Evolutionary conservation across 495 filamentous ascomycete genomes (phyloP).

Genomic region (Trichoderma asperelloides): DNA sequence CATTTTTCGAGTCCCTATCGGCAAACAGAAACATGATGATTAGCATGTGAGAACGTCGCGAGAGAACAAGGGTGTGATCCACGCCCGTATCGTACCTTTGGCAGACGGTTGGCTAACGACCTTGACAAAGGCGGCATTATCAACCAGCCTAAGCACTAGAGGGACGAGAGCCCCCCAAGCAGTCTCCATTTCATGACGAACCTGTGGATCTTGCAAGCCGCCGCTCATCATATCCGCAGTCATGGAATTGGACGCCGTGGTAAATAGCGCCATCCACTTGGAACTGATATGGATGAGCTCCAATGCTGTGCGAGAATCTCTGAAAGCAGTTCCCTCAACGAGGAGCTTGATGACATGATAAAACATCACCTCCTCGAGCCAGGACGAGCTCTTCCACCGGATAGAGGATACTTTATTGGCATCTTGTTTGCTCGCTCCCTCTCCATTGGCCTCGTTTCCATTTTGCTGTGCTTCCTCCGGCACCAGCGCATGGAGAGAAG

Average conservation of each 20-base stretch:
- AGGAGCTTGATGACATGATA: conserved; percentile 41
- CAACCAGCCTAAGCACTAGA: conserved; percentile 37
- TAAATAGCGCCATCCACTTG: conserved; percentile 38
- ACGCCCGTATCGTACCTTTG: conserved; percentile 30
- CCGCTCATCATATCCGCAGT: conserved; percentile 29
- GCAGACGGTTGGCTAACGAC: conserved; percentile 33
- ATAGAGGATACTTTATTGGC: conserved; percentile 8
- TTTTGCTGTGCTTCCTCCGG: conserved; percentile 12
- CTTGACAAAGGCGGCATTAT: conserved; percentile 38
- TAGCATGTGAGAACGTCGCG: background rate
- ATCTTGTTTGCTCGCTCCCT: conserved; percentile 8
- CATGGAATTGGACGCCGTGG: conserved; percentile 30
- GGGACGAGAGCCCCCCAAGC: conserved; percentile 47
- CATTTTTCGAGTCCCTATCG: conserved; percentile 31
- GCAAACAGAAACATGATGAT: conserved; percentile 13
- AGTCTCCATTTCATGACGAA: conserved; percentile 39
- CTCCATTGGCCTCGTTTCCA: conserved; percentile 10
- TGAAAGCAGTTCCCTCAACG: conserved; percentile 28
- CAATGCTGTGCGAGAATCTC: conserved; percentile 24
- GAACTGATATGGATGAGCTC: conserved; percentile 26
- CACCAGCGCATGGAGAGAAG: conserved; percentile 34
- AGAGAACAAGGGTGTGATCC: conserved; percentile 11
- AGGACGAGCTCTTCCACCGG: conserved; percentile 42
- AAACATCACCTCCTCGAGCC: conserved; percentile 42
- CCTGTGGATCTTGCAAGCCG: conserved; percentile 29